These are phyloP conservation scores for Rugonectria rugulosa DNA, from an alignment of 2,329 filamentous ascomycete genomes.

Conservation along the genomic window DNA sequence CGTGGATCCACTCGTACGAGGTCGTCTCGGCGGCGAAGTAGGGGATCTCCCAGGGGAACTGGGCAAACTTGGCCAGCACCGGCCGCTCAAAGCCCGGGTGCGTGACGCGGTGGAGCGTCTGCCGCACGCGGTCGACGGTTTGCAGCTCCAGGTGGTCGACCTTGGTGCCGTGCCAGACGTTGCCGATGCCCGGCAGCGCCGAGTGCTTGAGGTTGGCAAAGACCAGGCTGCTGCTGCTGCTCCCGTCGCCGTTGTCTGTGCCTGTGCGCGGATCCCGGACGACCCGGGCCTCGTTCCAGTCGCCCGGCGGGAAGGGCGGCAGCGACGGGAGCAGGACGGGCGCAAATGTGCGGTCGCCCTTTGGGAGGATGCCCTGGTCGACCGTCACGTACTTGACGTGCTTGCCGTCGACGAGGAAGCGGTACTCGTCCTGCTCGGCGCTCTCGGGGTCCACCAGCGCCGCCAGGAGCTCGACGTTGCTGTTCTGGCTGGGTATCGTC, in stretches of 20 bases:
- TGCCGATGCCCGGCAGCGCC: conserved; percentile 41
- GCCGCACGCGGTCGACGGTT: conserved; percentile 31
- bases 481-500: not conserved
- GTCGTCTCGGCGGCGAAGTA: conserved; percentile 43
- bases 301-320: conserved; percentile 47
- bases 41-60: conserved; percentile 42
- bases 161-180: conserved; percentile 44
- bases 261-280: conserved; percentile 34
- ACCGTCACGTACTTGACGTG: conserved; percentile 52
- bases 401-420: conserved; percentile 46
- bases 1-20: conserved; percentile 41
- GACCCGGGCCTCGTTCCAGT: conserved; percentile 51
- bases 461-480: conserved; percentile 37
- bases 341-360: conserved; percentile 44
- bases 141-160: conserved; percentile 47
- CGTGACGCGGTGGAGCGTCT: conserved; percentile 39
- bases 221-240: conserved; percentile 27
- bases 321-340: conserved; percentile 44
- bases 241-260: not conserved
- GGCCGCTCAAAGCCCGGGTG: conserved; percentile 32
- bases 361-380: conserved; percentile 42
- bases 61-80: conserved; percentile 38
- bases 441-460: conserved; percentile 37
- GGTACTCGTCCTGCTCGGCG: conserved; percentile 44
- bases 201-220: conserved; percentile 38